These are phyloP conservation scores for Tetrahymena malaccensis DNA, from an alignment of 73 alveolate species.

Conservation along the genomic window DNA sequence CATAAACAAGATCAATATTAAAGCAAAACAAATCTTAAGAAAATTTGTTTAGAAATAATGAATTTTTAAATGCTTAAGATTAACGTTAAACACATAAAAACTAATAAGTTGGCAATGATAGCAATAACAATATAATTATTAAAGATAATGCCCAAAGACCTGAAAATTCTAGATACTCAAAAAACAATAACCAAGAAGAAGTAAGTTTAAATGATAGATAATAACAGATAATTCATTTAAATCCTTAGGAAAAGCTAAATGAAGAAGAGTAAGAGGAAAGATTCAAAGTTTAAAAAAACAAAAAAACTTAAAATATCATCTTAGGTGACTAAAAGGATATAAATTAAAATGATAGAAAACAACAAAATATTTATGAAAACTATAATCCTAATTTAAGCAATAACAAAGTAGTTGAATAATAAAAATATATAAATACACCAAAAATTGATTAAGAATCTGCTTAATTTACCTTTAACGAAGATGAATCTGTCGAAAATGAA, in stretches of 20 bases:
- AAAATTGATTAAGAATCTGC: background rate
- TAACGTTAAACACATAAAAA: background rate
- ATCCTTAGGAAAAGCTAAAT: background rate
- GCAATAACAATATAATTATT: background rate
- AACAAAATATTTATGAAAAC: background rate
- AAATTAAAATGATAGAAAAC: background rate
- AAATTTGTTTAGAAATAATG: background rate
- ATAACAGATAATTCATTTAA: background rate
- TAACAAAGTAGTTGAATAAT: background rate
- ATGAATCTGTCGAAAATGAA: background rate
- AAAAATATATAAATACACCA: background rate
- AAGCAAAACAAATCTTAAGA: background rate
- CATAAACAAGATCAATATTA: background rate
- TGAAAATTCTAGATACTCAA: background rate
- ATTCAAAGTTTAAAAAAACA: background rate
- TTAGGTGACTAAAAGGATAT: background rate
- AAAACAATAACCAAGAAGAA: background rate
- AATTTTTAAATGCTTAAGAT: background rate
- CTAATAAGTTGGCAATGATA: background rate
- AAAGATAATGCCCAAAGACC: background rate
- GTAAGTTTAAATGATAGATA: background rate
- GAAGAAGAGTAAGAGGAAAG: background rate
- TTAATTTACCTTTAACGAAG: background rate
- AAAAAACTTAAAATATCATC: background rate
- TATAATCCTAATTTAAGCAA: background rate